These are phyloP conservation scores for Phytophthora uliginosa DNA, from an alignment of 352 stramenopile genomes.

Conservation along the genomic window DNA sequence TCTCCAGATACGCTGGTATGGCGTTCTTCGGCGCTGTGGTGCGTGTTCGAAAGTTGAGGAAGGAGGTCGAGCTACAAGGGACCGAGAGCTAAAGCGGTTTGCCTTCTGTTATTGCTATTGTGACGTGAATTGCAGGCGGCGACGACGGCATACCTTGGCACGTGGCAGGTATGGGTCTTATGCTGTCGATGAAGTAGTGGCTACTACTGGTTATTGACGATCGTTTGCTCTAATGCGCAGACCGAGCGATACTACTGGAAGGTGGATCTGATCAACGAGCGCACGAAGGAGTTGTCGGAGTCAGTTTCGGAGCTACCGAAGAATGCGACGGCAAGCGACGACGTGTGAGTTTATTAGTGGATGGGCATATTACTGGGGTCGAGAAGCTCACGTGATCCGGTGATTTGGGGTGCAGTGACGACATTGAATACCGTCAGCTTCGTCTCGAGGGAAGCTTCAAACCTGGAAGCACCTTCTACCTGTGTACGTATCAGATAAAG, in stretches of 20 bases:
- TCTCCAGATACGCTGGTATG: constrained; percentile 84
- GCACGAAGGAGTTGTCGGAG: constrained; percentile 78
- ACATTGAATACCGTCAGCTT: constrained; percentile 87
- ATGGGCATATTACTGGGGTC: background rate
- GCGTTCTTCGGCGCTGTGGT: constrained; percentile 89
- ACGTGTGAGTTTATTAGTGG: constrained; percentile 45
- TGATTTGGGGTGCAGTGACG: constrained; percentile 50
- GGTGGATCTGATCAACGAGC: constrained; percentile 86
- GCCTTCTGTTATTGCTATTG: constrained; percentile 3
- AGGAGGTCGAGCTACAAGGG: background rate
- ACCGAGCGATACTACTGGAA: constrained; percentile 93
- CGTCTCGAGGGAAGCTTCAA: constrained; percentile 75
- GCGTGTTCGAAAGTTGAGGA: constrained; percentile 16
- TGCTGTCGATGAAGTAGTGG: background rate
- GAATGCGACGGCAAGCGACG: constrained; percentile 63
- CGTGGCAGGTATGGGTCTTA: constrained; percentile 71
- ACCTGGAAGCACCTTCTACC: constrained; percentile 79
- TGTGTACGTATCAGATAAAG: constrained; percentile 54
- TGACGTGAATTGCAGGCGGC: constrained; percentile 48
- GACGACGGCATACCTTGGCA: constrained; percentile 79
- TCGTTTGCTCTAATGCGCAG: constrained; percentile 41
- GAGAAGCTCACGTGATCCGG: constrained; percentile 16
- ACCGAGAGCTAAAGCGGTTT: background rate
- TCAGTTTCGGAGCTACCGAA: constrained; percentile 70
- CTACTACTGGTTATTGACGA: background rate